These are phyloP conservation scores for Gloeostereum incarnatum DNA, from an alignment of 768 basidiomycete genomes.

Conservation along the genomic window DNA sequence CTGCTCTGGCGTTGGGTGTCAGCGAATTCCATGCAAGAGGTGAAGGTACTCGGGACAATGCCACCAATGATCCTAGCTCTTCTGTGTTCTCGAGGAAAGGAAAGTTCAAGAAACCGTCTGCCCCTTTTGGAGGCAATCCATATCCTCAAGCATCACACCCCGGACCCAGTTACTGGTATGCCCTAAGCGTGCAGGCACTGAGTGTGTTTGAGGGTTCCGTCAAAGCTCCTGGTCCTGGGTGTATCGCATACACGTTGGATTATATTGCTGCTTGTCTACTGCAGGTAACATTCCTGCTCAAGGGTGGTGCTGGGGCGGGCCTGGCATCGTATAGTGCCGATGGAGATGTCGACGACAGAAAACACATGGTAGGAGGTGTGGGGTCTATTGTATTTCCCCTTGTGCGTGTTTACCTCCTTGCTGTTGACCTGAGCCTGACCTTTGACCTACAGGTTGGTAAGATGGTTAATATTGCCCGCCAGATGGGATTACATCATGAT, in stretches of 20 bases:
- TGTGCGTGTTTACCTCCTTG: conserved; percentile 19
- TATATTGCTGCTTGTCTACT: conserved; percentile 50
- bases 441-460: conserved; percentile 44
- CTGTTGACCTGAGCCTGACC: neutral
- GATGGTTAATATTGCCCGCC: conserved; percentile 56
- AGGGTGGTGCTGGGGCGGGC: conserved; percentile 35
- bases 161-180: conserved; percentile 29
- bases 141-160: conserved; percentile 17
- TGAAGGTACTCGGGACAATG: conserved; percentile 10
- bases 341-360: neutral
- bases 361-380: conserved; percentile 1
- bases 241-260: conserved; percentile 37
- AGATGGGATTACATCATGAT: conserved; percentile 54
- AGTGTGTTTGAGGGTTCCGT: conserved; percentile 28
- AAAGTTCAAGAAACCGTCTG: neutral
- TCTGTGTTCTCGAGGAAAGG: neutral
- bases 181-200: conserved; percentile 40
- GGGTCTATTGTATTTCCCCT: conserved; percentile 26
- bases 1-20: conserved; percentile 52
- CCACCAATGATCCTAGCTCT: conserved; percentile 8
- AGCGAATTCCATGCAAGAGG: conserved; percentile 2
- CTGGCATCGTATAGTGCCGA: conserved; percentile 14
- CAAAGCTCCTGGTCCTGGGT: neutral
- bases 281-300: conserved; percentile 43
- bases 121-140: conserved; percentile 8